Conservation (phyloP, 306 rosid species). For the Prunus fruticosa region DNA sequence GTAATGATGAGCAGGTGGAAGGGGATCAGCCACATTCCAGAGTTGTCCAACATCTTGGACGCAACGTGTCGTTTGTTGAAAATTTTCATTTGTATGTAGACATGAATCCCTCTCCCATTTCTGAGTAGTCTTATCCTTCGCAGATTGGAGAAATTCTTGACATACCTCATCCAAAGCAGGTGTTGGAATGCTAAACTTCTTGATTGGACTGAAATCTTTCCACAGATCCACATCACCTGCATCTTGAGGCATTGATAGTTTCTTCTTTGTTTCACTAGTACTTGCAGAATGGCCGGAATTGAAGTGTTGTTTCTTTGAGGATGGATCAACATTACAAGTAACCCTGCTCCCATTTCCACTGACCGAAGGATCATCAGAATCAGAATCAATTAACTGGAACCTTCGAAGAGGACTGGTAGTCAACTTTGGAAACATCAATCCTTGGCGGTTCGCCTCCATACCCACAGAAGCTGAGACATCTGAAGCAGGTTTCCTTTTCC, state of each 20-base stretch:
- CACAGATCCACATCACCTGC: conserved; percentile 57
- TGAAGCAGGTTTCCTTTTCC: conserved; percentile 40
- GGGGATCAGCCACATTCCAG: conserved; percentile 38
- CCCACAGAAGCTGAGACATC: conserved; percentile 36
- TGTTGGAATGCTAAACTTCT: conserved; percentile 56
- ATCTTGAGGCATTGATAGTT: conserved; percentile 15
- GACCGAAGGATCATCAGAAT: conserved; percentile 54
- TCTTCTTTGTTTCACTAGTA: conserved; percentile 28
- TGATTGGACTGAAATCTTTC: conserved; percentile 57
- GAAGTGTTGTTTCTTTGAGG: conserved; percentile 22
- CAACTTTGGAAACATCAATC: conserved; percentile 47
- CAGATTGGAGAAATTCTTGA: conserved; percentile 54
- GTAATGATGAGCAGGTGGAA: conserved; percentile 70
- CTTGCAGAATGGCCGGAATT: conserved; percentile 13
- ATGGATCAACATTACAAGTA: conserved; percentile 15
- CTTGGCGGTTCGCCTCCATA: conserved; percentile 33
- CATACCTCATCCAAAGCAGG: conserved; percentile 79
- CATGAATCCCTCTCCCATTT: conserved; percentile 20
- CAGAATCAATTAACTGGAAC: conserved; percentile 78
- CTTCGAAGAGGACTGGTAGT: conserved; percentile 74
- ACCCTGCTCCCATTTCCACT: conserved; percentile 25
- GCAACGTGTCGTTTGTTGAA: conserved; percentile 23
- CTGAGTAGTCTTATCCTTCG: conserved; percentile 32
- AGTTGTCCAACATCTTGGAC: conserved; percentile 37
- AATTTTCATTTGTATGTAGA: conserved; percentile 2